Percentiles rank a stretch among this genome's conserved stretches.
phyloP scores from a whole-genome alignment of 2,329 filamentous ascomycete genomes.

The Magnaporthiopsis poae region DNA sequence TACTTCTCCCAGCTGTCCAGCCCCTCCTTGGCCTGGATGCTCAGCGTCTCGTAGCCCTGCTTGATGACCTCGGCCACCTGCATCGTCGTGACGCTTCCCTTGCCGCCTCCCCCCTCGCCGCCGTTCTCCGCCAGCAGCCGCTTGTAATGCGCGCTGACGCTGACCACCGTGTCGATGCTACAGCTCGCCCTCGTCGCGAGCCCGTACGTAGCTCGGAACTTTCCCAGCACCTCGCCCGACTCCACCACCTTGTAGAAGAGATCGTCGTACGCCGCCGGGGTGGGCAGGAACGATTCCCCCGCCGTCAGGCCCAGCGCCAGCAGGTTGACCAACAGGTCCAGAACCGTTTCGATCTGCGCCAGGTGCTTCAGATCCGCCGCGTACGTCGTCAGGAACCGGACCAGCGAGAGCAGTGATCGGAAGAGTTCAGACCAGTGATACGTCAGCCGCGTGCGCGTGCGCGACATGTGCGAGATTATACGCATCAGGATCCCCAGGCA shows the following conservation, averaged over 20 bases:
- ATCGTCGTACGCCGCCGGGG: conserved; percentile 81
- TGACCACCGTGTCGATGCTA: conserved; percentile 76
- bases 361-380: conserved; percentile 63
- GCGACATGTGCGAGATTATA: conserved; percentile 72
- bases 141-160: conserved; percentile 77
- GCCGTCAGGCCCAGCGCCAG: conserved; percentile 74
- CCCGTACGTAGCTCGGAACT: conserved; percentile 71
- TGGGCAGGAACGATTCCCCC: conserved; percentile 84
- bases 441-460: conserved; percentile 66
- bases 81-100: conserved; percentile 65
- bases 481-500: conserved; percentile 74
- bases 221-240: conserved; percentile 68
- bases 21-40: conserved; percentile 79
- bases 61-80: conserved; percentile 89
- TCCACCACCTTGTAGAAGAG: conserved; percentile 98
- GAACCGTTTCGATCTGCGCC: conserved; percentile 59
- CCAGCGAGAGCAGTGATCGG: conserved; percentile 74
- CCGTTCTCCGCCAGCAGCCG: conserved; percentile 53
- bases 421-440: conserved; percentile 98
- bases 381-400: conserved; percentile 85
- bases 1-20: conserved; percentile 78
- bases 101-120: conserved; percentile 36
- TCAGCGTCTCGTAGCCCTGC: conserved; percentile 89
- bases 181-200: conserved; percentile 48
- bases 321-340: conserved; percentile 70